phyloP scores from a whole-genome alignment of 208 protist species.

The Lotmaria passim region DNA sequence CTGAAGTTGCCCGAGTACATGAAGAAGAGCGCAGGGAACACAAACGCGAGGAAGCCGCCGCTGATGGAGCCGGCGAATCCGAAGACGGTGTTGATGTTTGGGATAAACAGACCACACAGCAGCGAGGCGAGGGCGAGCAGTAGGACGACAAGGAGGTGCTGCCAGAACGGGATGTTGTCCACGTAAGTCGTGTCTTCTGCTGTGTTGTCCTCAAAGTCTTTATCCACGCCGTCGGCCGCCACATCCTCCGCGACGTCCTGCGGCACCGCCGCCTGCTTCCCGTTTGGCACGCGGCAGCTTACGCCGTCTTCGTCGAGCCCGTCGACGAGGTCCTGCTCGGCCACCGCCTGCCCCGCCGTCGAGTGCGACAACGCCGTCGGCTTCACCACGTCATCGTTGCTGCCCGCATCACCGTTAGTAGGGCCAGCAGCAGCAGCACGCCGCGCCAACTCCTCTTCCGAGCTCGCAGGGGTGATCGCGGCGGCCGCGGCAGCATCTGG shows the following conservation, averaged over 20 bases:
- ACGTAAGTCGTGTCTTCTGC: conserved; percentile 37
- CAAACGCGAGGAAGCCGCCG: conserved; percentile 62
- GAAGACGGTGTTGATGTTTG: conserved; percentile 73
- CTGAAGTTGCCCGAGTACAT: conserved; percentile 67
- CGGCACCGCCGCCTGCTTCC: too few species aligned
- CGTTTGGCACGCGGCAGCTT: too few species aligned
- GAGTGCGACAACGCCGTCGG: not conserved
- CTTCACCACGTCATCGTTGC: not conserved
- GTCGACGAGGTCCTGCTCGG: not conserved
- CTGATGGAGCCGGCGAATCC: conserved; percentile 57
- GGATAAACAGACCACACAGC: conserved; percentile 75
- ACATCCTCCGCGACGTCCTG: too few species aligned
- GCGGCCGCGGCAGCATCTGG: not conserved
- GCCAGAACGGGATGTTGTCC: conserved; percentile 50
- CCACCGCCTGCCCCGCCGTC: not conserved
- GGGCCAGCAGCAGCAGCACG: too few species aligned
- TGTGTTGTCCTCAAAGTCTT: conserved; percentile 11
- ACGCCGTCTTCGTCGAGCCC: not conserved
- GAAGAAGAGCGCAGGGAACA: conserved; percentile 62
- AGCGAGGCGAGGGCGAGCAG: conserved; percentile 39
- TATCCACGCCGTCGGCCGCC: conserved; percentile 1
- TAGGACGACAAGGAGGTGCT: conserved; percentile 44
- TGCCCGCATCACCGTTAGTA: too few species aligned
- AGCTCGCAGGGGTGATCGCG: too few species aligned
- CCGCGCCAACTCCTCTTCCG: too few species aligned